Base-by-base conservation (phyloP, 176 grass and related monocot genomes). In the Aegilops speltoides region DNA sequence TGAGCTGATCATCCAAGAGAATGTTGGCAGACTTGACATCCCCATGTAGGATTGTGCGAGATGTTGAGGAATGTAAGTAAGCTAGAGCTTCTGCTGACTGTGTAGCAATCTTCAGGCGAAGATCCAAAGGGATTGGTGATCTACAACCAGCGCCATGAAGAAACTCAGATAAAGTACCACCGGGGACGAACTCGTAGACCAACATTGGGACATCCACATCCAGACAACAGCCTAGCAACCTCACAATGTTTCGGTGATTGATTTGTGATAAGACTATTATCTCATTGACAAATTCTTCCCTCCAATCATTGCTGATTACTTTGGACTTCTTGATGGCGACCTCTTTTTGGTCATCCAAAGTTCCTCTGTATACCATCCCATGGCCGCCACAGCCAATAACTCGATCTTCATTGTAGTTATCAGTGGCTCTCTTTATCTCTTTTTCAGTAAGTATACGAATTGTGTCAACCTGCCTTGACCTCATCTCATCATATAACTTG, bases 391-490 rank as follows among this genome's bases (percentile, higher is more conserved):
- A 25, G 0, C 64, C 64, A 67, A 67, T 32, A 32, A 67, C 2
- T 67, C 28, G 28, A 67, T 67, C 14, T 67, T 67, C 64, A 17
- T 26, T 67, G 14, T 67, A 67, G 28, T 32, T 67, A 67, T 67
- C 64, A 67, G 64, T 67, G 2, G 64, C 64, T 16, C 14, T 67
- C 28, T 67, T 67, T 67, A 67, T 67, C 64, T 67, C 64, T 32
- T 67, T 67, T 31, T 67, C 64, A 31, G 64, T 8, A 67, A 67
- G 64, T 67, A 67, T 67, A 9, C 28, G 64, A 67, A 67, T 67
- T 67, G 64, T 67, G 64, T 67, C 64, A 31, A 67, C 64, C 64
- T 67, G 64, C 64, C 64, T 67, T 67, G 64, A 32, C 64, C 64
- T 67, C 64, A 67, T 67, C 64, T 67, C 64, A 16, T 67, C 64